These are phyloP conservation scores for Cercospora sesami DNA, from an alignment of 2,329 filamentous ascomycete species.

Conservation along the genomic window DNA sequence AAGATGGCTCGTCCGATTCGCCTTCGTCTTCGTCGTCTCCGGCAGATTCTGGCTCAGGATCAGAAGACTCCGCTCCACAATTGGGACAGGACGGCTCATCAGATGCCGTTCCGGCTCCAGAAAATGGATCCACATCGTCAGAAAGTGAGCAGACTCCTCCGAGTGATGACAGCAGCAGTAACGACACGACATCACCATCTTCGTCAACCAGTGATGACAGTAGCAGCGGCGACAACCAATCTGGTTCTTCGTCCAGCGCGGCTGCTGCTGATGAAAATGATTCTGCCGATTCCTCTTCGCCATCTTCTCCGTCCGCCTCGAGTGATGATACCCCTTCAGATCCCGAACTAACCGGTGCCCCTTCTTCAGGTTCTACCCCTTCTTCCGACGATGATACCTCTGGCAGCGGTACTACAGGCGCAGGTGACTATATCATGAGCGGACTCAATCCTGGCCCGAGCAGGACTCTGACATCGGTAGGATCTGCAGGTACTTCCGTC, in stretches of 20 bases:
- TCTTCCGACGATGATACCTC: background rate
- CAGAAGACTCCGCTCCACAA: background rate
- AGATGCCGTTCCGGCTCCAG: background rate
- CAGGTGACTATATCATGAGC: constrained; percentile 5
- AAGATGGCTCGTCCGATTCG: background rate
- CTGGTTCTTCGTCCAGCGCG: background rate
- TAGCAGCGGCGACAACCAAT: background rate
- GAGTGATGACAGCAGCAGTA: background rate
- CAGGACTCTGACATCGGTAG: constrained; percentile 1
- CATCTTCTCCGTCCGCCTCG: background rate
- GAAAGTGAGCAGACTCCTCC: constrained; percentile 1
- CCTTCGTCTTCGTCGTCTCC: background rate
- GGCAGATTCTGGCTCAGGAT: background rate
- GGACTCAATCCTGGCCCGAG: constrained; percentile 2
- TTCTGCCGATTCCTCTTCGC: background rate
- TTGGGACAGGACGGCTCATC: background rate
- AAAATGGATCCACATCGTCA: background rate
- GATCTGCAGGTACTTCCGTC: constrained; percentile 16
- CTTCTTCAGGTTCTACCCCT: background rate
- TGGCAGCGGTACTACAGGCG: background rate
- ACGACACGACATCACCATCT: background rate
- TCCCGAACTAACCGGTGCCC: background rate
- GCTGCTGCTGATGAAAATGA: background rate
- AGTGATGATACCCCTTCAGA: background rate
- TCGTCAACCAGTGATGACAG: background rate